Conservation (phyloP, 1,139 yeast genomes). For the Yamadazyma dendronema region DNA sequence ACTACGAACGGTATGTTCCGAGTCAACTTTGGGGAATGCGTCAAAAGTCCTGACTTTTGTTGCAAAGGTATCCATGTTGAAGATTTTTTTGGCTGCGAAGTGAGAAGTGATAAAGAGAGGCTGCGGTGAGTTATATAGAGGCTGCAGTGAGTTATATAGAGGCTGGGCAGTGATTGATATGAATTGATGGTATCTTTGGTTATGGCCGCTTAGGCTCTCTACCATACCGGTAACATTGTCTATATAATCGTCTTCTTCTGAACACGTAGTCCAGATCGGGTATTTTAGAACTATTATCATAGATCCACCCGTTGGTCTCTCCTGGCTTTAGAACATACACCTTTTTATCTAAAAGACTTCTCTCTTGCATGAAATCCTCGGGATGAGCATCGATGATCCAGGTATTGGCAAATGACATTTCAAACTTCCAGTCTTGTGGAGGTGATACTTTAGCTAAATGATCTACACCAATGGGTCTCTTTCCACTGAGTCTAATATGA, state of each 20-base stretch:
- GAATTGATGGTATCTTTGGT: background rate
- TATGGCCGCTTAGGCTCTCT: slow-evolving; percentile 35
- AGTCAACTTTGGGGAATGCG: slow-evolving; percentile 86
- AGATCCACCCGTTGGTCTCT: slow-evolving; percentile 47
- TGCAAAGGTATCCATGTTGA: slow-evolving; percentile 36
- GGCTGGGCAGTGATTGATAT: no score
- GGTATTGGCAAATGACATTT: slow-evolving; percentile 46
- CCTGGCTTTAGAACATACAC: slow-evolving; percentile 27
- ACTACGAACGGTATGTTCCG: slow-evolving; percentile 72
- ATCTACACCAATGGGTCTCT: slow-evolving; percentile 63
- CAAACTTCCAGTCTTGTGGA: slow-evolving; percentile 77
- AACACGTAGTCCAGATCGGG: slow-evolving; percentile 36
- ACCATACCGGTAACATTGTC: slow-evolving; percentile 51
- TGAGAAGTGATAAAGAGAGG: background rate
- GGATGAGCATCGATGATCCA: slow-evolving; percentile 69
- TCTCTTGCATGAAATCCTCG: slow-evolving; percentile 48
- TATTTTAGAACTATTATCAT: slow-evolving; percentile 29
- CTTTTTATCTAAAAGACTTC: slow-evolving; percentile 31
- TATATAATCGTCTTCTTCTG: slow-evolving; percentile 53
- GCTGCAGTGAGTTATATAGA: background rate
- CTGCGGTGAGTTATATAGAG: background rate
- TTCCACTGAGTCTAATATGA: slow-evolving; percentile 52
- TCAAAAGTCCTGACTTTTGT: slow-evolving; percentile 64
- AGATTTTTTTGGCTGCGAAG: background rate
- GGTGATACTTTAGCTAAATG: slow-evolving; percentile 57